A percentile compares a stretch with the other conserved stretches of the same genome.
phyloP scores from a whole-genome alignment of 257 asterid species.

The Verbascum thapsus region DNA sequence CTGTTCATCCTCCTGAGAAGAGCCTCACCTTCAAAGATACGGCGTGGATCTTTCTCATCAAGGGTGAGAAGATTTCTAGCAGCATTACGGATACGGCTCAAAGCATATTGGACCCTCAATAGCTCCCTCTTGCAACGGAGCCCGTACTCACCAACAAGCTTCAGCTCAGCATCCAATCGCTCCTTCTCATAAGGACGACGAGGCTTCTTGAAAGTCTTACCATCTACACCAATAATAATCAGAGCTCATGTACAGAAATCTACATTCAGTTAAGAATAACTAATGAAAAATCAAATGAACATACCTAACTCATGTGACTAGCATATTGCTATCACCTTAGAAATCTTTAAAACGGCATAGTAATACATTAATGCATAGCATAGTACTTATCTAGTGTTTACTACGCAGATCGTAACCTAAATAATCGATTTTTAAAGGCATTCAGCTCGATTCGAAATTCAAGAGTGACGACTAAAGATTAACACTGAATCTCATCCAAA shows the following conservation, averaged over 20 bases:
- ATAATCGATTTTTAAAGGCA: background rate
- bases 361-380: background rate
- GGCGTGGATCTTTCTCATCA: conserved; percentile 54
- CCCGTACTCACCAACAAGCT: conserved; percentile 60
- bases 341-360: background rate
- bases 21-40: conserved; percentile 61
- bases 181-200: conserved; percentile 57
- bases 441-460: background rate
- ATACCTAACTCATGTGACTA: background rate
- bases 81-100: conserved; percentile 53
- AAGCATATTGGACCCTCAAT: conserved; percentile 54
- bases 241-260: background rate
- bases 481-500: background rate
- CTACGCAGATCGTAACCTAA: background rate
- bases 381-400: background rate
- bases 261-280: background rate
- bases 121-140: conserved; percentile 60
- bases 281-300: background rate
- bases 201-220: conserved; percentile 60
- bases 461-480: background rate
- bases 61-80: conserved; percentile 54
- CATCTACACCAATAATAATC: conserved; percentile 31
- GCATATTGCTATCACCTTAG: background rate
- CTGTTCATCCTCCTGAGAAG: conserved; percentile 55
- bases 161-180: conserved; percentile 55